phyloP scores from a whole-genome alignment of 2,329 filamentous ascomycete species.

The Aspergillus jensenii region DNA sequence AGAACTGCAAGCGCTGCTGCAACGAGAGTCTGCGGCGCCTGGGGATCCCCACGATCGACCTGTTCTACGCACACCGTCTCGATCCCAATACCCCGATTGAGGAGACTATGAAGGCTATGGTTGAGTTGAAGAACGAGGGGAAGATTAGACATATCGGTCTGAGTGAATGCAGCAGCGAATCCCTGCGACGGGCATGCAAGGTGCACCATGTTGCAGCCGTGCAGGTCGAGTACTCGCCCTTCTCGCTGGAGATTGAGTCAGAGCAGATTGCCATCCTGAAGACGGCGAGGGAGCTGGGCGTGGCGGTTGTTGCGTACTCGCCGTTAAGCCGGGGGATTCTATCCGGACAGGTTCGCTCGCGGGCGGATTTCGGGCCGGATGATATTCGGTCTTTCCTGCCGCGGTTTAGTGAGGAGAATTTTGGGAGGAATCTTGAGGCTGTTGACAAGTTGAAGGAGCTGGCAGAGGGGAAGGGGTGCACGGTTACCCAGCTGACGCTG shows the following conservation, averaged over 20 bases:
- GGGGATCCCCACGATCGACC: constrained; percentile 46
- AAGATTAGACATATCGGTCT: constrained; percentile 57
- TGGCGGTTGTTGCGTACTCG: constrained; percentile 44
- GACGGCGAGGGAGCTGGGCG: constrained; percentile 31
- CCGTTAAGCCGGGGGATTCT: constrained; percentile 48
- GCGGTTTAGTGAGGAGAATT: constrained; percentile 54
- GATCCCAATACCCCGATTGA: constrained; percentile 40
- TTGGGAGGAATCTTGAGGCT: constrained; percentile 56
- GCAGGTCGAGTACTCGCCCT: constrained; percentile 56
- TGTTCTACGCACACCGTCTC: constrained; percentile 49
- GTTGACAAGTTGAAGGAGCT: constrained; percentile 52
- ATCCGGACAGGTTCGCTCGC: constrained; percentile 41
- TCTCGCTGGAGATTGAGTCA: constrained; percentile 51
- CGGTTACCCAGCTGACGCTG: constrained; percentile 58
- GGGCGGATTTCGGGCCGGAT: constrained; percentile 37
- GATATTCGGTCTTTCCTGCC: constrained; percentile 51
- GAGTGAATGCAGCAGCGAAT: constrained; percentile 49
- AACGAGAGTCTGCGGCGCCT: constrained; percentile 43
- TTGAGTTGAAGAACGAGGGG: constrained; percentile 49
- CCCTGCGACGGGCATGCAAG: constrained; percentile 51
- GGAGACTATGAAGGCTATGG: constrained; percentile 45
- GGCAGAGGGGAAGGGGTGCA: constrained; percentile 55
- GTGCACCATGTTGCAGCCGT: constrained; percentile 53
- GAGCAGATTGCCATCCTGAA: constrained; percentile 24
- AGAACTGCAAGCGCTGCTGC: constrained; percentile 44